phyloP scores from a whole-genome alignment of 2,329 filamentous ascomycete species.

The Colletotrichum sp. region DNA sequence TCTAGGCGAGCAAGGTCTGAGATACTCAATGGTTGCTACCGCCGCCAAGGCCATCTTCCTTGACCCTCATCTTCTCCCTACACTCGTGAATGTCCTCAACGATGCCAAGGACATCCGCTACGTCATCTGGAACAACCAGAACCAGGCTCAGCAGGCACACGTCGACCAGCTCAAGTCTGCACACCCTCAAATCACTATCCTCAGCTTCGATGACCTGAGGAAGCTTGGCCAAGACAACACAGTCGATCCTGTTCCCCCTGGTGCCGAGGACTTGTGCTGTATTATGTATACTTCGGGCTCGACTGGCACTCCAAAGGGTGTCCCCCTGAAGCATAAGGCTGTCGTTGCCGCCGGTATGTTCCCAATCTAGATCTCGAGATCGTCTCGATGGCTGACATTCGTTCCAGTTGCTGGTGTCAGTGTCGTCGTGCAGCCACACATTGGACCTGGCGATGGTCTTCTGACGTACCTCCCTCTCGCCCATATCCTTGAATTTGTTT shows the following conservation, averaged over 20 bases:
- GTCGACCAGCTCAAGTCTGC: slow-evolving; percentile 50
- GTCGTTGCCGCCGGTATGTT: slow-evolving; percentile 73
- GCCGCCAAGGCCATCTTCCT: slow-evolving; percentile 70
- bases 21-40: slow-evolving; percentile 76
- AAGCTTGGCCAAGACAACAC: slow-evolving; percentile 66
- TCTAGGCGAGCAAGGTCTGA: slow-evolving; percentile 76
- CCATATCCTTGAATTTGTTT: slow-evolving; percentile 90
- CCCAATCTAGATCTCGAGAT: neutral
- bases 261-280: slow-evolving; percentile 78
- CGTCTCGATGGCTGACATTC: slow-evolving; percentile 11
- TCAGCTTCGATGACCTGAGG: slow-evolving; percentile 57
- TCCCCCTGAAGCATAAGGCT: slow-evolving; percentile 75
- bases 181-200: slow-evolving; percentile 47
- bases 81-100: slow-evolving; percentile 57
- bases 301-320: slow-evolving; percentile 83
- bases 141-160: slow-evolving; percentile 55
- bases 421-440: slow-evolving; percentile 76
- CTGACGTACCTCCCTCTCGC: slow-evolving; percentile 86
- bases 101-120: slow-evolving; percentile 53
- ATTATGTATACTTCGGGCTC: slow-evolving; percentile 78
- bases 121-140: slow-evolving; percentile 61
- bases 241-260: slow-evolving; percentile 71
- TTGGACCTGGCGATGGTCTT: slow-evolving; percentile 78
- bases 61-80: slow-evolving; percentile 61
- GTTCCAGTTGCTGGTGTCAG: slow-evolving; percentile 74